Evolutionary conservation across 176 grass and related monocot genomes (phyloP).

Genomic region (Cenchrus americanus): DNA sequence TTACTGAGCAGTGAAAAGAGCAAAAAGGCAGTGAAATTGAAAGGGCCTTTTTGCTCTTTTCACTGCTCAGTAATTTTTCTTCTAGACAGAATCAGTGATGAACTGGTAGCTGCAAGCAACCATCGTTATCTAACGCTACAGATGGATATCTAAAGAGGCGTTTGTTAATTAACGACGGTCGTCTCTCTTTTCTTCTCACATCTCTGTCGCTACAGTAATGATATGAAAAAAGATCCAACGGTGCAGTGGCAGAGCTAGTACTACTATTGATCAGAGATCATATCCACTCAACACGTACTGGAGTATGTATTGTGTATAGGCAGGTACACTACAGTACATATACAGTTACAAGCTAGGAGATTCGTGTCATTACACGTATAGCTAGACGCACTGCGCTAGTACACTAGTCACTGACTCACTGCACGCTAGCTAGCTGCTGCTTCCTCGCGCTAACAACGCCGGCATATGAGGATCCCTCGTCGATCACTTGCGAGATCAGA

Average conservation of each 20-base stretch:
- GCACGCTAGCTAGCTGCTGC: neutral
- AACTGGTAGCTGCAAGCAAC: neutral
- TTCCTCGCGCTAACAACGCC: neutral
- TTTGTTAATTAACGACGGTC: too few species aligned
- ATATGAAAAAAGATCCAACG: neutral
- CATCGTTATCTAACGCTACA: neutral
- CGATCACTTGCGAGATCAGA: neutral
- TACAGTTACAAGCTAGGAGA: neutral
- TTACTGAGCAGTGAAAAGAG: too few species aligned
- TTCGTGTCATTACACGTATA: slow-evolving; percentile 52
- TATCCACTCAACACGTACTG: neutral
- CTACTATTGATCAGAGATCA: neutral
- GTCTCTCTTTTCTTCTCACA: neutral
- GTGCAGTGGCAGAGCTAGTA: neutral
- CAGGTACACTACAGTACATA: neutral
- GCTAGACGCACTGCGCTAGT: neutral
- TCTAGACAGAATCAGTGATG: neutral
- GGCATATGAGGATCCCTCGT: neutral
- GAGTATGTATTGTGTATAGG: neutral
- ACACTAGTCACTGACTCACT: neutral
- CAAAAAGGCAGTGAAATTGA: too few species aligned
- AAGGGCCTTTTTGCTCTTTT: neutral
- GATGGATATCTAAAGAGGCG: too few species aligned
- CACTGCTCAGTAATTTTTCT: neutral
- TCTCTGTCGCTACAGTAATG: neutral